Evolutionary conservation across 768 basidiomycete species (phyloP), one percentile per base, ranked within the genome.

Genomic region (Tricholoma terreum): DNA sequence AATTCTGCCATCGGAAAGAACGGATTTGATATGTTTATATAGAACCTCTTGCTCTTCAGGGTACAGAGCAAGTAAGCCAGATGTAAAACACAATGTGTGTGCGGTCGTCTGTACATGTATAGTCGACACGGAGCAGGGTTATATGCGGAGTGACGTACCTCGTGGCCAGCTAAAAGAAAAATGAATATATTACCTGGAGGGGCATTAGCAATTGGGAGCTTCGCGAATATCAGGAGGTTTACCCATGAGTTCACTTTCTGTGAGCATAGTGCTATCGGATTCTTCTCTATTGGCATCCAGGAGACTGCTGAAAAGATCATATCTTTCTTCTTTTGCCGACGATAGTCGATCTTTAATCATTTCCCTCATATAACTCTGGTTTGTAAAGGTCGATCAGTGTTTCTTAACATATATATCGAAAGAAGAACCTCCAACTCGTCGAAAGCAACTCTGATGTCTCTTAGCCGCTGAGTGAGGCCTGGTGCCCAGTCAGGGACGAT

Each of bases 161-260:
- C 84, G 56, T 85, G 82, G 8, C 85, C 84, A 21, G 85, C 86
- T 19, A 87, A 65, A n/a, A 86, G 62, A 57, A 79, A 80, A 17
- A 79, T 75, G 53, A 76, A 80, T n/a, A 79, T 73, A 63, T 80
- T 80, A 19, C 75, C 78, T 74, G 46, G 48, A 5, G 12, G 43
- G 31, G 10, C 24, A 35, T 38, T 5, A 27, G 38, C 12, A 38
- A 30, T 24, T 7, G 30, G 6, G 31, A 11, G 12, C 40, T 38
- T 1, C 6, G 42, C 19, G 42, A n/a, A 5, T 30, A 10, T 19
- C 15, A 38, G 27, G 6, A n/a, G 6, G 14, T 33, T 14, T 60
- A 74, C 75, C 71, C 54, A 74, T 71, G 4, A 84, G 65, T 60
- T 83, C 82, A 15, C 63, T 66, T 43, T 82, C 80, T 6, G 70